Base-by-base conservation (phyloP, 345 rosid genomes). In the Angophora floribunda region DNA sequence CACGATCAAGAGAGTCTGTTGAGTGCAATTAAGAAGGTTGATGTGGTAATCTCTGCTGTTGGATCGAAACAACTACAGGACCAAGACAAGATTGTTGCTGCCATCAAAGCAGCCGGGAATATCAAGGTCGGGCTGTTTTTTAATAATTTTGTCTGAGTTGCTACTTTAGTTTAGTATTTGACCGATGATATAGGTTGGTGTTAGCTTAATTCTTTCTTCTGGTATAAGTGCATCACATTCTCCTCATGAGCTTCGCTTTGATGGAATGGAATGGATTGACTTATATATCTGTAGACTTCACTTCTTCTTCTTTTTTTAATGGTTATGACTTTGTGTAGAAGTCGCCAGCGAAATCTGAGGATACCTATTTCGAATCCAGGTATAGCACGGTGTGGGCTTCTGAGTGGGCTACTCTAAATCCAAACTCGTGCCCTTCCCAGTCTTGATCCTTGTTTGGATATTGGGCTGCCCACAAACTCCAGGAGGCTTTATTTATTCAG, bases 101-200 rank as follows among this genome's bases (percentile, higher is more conserved):
- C 90, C 55, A 86, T 88, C 41, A 86, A 88, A 55, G 87, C 86
- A 75, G 87, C 90, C 19, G 86, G 88, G 47, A 86, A 86, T 86
- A 82, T 88, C 44, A 88, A 88, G 90, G 88, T 86, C 41, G 28
- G 7, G 85, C 32, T 82, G 61, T 85, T 85, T 17, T 17, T 19
- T 55, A 19, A 41, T 75, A 36, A 75, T 75, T 75, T 17, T 24
- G 3, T 36, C 26, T 3, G 17, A 16, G 47, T 70, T 36, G 10
- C 13, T 70, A 30, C 19, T 32, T 65, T 65, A 9, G 19, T 65
- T 65, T 65, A 14, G 21, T 44, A 7, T 65, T 65, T 30, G 78
- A 67, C 79, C 7, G 21, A 67, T 67, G 11, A 30, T 15, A 32
- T 67, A 2, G 44, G 79, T 7, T 32, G 7, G 24, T 6, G 13